Conservation (phyloP, 805 yeast genomes). For the Saccharomycopsis fibuligera region DNA sequence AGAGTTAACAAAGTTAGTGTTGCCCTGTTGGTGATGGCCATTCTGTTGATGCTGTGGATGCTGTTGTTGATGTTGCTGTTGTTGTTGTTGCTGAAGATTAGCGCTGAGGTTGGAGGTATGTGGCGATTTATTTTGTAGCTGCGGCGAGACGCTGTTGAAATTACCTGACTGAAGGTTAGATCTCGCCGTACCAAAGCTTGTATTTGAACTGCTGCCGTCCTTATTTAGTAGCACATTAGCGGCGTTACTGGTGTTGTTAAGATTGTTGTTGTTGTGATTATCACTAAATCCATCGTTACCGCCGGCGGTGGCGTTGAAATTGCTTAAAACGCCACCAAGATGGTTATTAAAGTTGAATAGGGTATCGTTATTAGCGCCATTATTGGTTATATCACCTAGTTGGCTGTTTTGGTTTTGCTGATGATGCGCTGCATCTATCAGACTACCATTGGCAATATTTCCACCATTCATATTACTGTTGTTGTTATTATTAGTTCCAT, state of each 20-base stretch:
- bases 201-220: not conserved
- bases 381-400: constrained; percentile 13
- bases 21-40: constrained; percentile 25
- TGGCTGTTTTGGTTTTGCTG: not conserved
- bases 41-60: constrained; percentile 1
- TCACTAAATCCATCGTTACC: too few relatives aligned
- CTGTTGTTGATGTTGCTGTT: constrained; percentile 25
- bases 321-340: too few relatives aligned
- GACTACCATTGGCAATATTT: constrained; percentile 2
- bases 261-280: not conserved
- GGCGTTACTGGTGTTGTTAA: not conserved
- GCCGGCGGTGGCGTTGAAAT: not conserved
- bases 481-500: constrained; percentile 22
- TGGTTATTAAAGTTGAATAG: not conserved
- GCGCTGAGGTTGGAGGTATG: not conserved
- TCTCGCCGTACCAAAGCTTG: not conserved
- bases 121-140: not conserved
- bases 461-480: not conserved
- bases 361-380: constrained; percentile 2
- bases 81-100: constrained; percentile 21
- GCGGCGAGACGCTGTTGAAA: not conserved
- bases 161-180: not conserved
- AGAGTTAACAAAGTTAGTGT: not conserved
- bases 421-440: too few relatives aligned
- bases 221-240: not conserved